Evolutionary conservation across 2,329 filamentous ascomycete species (phyloP).

Genomic region (Penicillium psychrosexuale): DNA sequence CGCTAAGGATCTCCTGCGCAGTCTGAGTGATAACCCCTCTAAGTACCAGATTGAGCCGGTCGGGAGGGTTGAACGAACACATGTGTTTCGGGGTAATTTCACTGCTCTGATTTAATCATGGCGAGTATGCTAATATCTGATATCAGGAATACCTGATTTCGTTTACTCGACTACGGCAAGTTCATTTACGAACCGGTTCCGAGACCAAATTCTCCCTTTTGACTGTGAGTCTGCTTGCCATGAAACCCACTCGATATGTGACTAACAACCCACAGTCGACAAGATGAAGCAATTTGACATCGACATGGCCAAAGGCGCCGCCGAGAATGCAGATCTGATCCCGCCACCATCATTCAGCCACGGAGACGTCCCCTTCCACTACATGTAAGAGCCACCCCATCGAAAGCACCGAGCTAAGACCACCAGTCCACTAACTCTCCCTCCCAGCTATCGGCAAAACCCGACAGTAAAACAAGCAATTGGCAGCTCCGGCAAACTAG

Average conservation of each 20-base stretch:
- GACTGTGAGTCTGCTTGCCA: slow-evolving; percentile 54
- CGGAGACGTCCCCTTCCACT: slow-evolving; percentile 68
- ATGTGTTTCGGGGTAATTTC: slow-evolving; percentile 71
- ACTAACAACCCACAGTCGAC: slow-evolving; percentile 42
- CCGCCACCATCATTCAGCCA: slow-evolving; percentile 77
- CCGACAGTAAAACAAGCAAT: slow-evolving; percentile 65
- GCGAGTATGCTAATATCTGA: background rate
- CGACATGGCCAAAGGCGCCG: slow-evolving; percentile 58
- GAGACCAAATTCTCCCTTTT: slow-evolving; percentile 67
- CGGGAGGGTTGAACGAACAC: slow-evolving; percentile 72
- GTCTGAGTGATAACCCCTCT: slow-evolving; percentile 66
- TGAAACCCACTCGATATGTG: background rate
- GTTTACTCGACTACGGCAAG: slow-evolving; percentile 71
- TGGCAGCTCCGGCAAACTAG: slow-evolving; percentile 57
- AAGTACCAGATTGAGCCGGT: slow-evolving; percentile 67
- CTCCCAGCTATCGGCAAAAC: slow-evolving; percentile 74
- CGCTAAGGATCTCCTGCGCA: slow-evolving; percentile 37
- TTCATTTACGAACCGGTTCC: slow-evolving; percentile 67
- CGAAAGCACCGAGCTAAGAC: background rate
- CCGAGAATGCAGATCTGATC: slow-evolving; percentile 65
- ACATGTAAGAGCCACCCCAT: slow-evolving; percentile 38
- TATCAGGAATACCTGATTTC: slow-evolving; percentile 71
- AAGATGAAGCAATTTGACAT: slow-evolving; percentile 66
- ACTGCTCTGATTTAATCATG: background rate
- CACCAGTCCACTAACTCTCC: slow-evolving; percentile 16